These are phyloP conservation scores for Groenewaldozyma salmanticensis DNA, from an alignment of 805 yeast species.

Conservation along the genomic window DNA sequence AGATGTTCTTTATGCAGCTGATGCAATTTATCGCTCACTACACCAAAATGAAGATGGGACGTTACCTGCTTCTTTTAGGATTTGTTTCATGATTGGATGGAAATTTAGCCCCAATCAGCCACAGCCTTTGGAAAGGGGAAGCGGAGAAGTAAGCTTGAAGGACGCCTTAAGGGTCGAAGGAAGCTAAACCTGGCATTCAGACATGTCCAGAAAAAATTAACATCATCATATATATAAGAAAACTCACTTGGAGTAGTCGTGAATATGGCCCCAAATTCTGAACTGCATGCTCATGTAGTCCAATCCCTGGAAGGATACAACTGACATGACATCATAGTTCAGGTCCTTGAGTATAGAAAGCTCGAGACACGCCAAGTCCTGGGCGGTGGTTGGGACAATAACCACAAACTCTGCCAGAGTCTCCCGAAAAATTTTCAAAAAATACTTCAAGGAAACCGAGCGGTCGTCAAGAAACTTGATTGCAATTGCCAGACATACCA, in stretches of 20 bases:
- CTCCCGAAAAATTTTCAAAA: conserved; percentile 3
- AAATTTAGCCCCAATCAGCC: conserved; percentile 63
- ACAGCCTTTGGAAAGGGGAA: conserved; percentile 62
- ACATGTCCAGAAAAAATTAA: too few relatives aligned
- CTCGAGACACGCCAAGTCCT: conserved; percentile 6
- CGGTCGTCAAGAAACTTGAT: conserved; percentile 13
- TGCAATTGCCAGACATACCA: conserved; percentile 9
- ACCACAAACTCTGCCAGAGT: conserved; percentile 1
- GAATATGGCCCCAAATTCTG: conserved; percentile 1
- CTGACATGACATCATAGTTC: conserved; percentile 6
- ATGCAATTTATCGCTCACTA: conserved; percentile 59
- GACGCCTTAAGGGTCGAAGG: conserved; percentile 37
- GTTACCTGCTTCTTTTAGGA: conserved; percentile 72
- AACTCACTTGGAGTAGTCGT: conserved; percentile 1
- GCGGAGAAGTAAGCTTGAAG: conserved; percentile 58
- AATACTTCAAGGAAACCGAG: conserved; percentile 3
- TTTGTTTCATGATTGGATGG: conserved; percentile 86
- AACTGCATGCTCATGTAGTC: conserved; percentile 5
- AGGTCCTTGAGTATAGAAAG: conserved; percentile 8
- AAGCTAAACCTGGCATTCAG: too few relatives aligned
- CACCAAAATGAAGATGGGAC: conserved; percentile 56
- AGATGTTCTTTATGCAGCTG: conserved; percentile 65
- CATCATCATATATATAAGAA: too few relatives aligned
- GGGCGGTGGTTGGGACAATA: conserved; percentile 3
- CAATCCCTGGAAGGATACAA: conserved; percentile 3